Evolutionary conservation across 1,139 yeast species (phyloP), one percentile per base, ranked within the genome.

Genomic region (Magnusiomyces paraingens): DNA sequence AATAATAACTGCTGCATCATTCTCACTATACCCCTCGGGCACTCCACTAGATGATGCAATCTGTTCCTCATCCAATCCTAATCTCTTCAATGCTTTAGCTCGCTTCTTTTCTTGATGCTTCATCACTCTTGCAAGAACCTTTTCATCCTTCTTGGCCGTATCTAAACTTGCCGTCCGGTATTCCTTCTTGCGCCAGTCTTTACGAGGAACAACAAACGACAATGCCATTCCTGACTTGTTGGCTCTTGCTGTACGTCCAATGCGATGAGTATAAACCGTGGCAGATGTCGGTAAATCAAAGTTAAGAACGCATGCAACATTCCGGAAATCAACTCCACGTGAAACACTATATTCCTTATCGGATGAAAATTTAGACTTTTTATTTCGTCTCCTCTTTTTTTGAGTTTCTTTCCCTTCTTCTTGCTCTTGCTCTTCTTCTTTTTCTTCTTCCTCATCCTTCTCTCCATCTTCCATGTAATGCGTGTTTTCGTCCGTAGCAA

Each of bases 231-330:
- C 99, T 1, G 95, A 78, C 68, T 89, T 89, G 51, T 96, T 96
- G 5, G 96, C 99, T 70, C 99, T 83, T 3, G 99, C 99, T 1
- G 99, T 93, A 75, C 99, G 83, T 52, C 99, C 99, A 49, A 94
- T 81, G 67, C 99, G 81, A 70, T 94, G 99, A 45, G 90, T 84
- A 67, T 94, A 94, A 5, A 96, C 82, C 66, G 86, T 86, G 3
- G 98, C 84, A 4, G 95, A 83, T 2, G 89, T 80, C 46, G 99
- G 99, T 61, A 94, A 75, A 69, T 94, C 99, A 68, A 94, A 94
- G 71, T 94, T 94, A 60, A 94, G 75, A 3, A 94, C 99, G 73
- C 98, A 93, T 17, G 98, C 94, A 58, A 94, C 98, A 64, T 93
- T 91, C 64, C 81, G 84, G 75, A 94, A 94, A 71, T 94, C 99